These are phyloP conservation scores for Rhizoctonia solani DNA, from an alignment of 1,284 basidiomycete species.

Conservation along the genomic window DNA sequence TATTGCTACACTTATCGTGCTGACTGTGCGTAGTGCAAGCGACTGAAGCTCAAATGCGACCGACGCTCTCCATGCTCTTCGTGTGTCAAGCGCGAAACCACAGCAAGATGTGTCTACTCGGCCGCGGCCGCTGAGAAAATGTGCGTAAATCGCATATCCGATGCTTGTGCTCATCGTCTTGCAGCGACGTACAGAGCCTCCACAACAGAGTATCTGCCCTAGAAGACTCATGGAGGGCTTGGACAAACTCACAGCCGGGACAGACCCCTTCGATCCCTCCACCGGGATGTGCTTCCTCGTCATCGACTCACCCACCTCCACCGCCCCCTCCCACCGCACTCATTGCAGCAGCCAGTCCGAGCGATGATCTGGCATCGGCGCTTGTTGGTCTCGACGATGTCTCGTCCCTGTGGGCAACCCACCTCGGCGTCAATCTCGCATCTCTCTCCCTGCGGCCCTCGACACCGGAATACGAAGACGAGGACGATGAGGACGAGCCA, in stretches of 20 bases:
- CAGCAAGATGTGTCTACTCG: constrained; percentile 71
- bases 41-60: constrained; percentile 80
- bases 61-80: constrained; percentile 71
- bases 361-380: constrained; percentile 54
- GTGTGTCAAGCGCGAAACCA: constrained; percentile 75
- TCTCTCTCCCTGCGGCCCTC: constrained; percentile 7
- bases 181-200: constrained; percentile 73
- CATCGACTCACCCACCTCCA: constrained; percentile 25
- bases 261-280: constrained; percentile 4
- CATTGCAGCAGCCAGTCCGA: too few relatives aligned
- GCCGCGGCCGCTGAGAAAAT: constrained; percentile 81
- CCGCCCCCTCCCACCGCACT: constrained; percentile 19
- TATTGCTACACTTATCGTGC: not conserved
- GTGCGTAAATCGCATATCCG: constrained; percentile 49
- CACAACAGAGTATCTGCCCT: constrained; percentile 74
- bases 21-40: constrained; percentile 66
- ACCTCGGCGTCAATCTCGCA: constrained; percentile 12
- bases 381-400: constrained; percentile 61
- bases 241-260: constrained; percentile 42
- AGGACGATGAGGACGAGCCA: constrained; percentile 13
- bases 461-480: constrained; percentile 14
- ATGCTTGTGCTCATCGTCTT: constrained; percentile 22
- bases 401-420: constrained; percentile 6
- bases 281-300: not conserved
- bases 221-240: constrained; percentile 47